Base-by-base conservation (phyloP, 371 early-diverging fungal species). In the Nosema muscidifuracis region DNA sequence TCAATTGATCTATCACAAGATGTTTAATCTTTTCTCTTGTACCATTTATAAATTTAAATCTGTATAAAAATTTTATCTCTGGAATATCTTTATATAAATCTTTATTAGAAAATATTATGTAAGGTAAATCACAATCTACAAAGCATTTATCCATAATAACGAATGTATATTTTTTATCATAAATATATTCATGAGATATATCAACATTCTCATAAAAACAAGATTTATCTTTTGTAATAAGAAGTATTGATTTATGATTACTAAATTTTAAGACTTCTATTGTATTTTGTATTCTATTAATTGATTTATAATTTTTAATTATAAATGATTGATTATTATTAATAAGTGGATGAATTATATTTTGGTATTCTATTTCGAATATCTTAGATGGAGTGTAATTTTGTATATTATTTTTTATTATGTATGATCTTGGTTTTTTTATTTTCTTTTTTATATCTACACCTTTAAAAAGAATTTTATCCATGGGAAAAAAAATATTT, bases 401-500 rank as follows among this genome's bases (percentile, higher is more conserved):
- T 15, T 2, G 1, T 15, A 26, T 2, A n/a, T n/a, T n/a, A 53
- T 53, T 53, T 22, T 7, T 15, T 26, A 53, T 53, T 53, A 24
- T 53, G 16, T 26, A 53, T 9, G 22, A 53, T 53, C 55, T 55
- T 36, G 42, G 40, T n/a, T 38, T 53, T 30, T 18, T 63, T 28
- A 31, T 34, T 50, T 51, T 31, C 3, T 18, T 38, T 42, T 64
- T 63, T 22, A 42, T 61, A 31, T 63, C 38, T 63, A 71, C 44
- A 31, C 71, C 71, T 71, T 55, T 71, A 34, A 71, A 62, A 16
- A 71, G 47, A 38, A 71, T 63, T 13, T 62, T 42, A 61, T 71
- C 71, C 63, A 71, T 71, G 6, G n/a, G n/a, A n/a, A n/a, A n/a
- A n/a, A n/a, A n/a, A n/a, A n/a, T n/a, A n/a, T n/a, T n/a, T n/a